A percentile compares a stretch with the other conserved stretches of the same genome.
phyloP scores from a whole-genome alignment of 139 green algal genomes.

The Tetraselmis striata region DNA sequence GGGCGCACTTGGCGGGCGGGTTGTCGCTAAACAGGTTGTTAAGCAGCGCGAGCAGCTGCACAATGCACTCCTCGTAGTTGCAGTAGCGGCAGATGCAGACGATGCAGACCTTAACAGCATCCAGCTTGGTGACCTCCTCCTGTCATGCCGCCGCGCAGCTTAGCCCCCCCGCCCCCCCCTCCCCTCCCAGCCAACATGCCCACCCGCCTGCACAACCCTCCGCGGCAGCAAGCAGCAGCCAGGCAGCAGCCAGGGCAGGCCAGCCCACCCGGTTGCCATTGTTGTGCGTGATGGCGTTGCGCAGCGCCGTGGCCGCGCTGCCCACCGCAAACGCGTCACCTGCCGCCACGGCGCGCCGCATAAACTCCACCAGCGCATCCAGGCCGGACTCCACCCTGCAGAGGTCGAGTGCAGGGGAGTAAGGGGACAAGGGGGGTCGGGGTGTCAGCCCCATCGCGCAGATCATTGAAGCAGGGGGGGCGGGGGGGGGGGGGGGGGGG shows the following conservation, averaged over 20 bases:
- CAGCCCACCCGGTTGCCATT: not conserved
- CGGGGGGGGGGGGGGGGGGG: no score
- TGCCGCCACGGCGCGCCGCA: not conserved
- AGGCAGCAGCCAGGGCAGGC: no score
- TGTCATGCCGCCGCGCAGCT: no score
- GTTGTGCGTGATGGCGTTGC: not conserved
- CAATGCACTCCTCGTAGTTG: not conserved
- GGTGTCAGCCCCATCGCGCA: no score
- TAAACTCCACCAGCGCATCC: not conserved
- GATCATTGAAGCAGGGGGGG: no score
- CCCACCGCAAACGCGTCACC: not conserved
- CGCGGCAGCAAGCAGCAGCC: no score
- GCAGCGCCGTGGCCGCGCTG: not conserved
- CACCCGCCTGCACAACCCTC: no score
- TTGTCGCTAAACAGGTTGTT: not conserved
- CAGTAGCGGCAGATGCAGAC: not conserved
- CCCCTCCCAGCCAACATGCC: no score
- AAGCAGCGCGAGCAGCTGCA: not conserved
- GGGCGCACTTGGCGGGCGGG: not conserved
- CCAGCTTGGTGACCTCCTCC: not conserved
- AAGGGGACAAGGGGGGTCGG: no score
- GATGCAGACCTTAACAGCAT: not conserved
- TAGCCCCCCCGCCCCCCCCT: no score
- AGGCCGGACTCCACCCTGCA: not conserved
- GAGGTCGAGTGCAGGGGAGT: no score